Evolutionary conservation across 192 early-diverging fungal genomes (phyloP), one percentile per base, ranked within the genome.

Genomic region (Podochytrium sp.): DNA sequence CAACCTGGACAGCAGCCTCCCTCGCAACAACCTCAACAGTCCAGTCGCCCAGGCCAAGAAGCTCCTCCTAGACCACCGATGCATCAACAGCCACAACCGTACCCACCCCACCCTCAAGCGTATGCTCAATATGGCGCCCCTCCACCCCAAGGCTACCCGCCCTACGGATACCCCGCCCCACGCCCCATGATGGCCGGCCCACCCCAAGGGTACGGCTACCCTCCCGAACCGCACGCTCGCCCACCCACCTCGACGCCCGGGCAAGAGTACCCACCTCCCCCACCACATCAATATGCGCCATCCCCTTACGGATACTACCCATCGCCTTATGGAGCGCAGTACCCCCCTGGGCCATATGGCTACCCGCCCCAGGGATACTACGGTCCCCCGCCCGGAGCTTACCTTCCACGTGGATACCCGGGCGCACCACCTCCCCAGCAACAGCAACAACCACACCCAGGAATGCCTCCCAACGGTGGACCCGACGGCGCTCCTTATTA

Each of bases 341-440:
- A 66, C 4, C 37, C 33, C n/a, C 57, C 70, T 4, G 57, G 70
- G n/a, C 70, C 70, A 16, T 72, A 72, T 57, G 63, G 63, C 20
- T 65, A 65, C 29, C 70, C 70, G 12, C 70, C 70, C 20, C 55
- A 60, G 40, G 70, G 70, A 30, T 60, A 69, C 34, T 57, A 69
- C 52, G 66, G 30, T 55, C 25, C 43, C 7, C 67, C 67, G 32
- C 27, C 50, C 14, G 32, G 30, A 2, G 25, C 51, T 14, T 52
- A 56, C 49, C 67, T 33, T 6, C 35, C 35, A 41, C 30, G 51
- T 20, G 51, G 32, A 14, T 34, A 56, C 23, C 47, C 47, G 7
- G 67, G 67, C 2, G 67, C 51, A 29, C 30, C 30, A 52, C 16
- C 18, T 12, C 65, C 42, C 20, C 27, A 33, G 12, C 12, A 34